Conservation (phyloP, 768 basidiomycete genomes). For the Dentipellis sp. region DNA sequence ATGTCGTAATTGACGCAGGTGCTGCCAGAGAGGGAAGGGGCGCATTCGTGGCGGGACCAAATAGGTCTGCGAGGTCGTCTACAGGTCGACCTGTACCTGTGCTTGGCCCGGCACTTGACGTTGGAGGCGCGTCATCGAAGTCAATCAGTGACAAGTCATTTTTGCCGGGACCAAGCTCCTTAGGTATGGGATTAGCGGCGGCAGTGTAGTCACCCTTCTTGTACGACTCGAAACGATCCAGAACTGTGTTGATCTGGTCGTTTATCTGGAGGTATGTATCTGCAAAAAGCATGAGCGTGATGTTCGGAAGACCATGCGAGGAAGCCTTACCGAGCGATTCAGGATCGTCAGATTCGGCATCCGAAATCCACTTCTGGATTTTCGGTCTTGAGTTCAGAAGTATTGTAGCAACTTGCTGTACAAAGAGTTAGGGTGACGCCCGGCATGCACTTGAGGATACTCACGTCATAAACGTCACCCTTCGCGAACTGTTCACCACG, state of each 20-base stretch:
- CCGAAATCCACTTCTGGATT: conserved; percentile 96
- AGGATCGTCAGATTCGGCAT: conserved; percentile 82
- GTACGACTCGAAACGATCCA: conserved; percentile 87
- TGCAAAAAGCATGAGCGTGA: conserved; percentile 20
- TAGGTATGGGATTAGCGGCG: conserved; percentile 60
- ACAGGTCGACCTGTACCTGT: conserved; percentile 19
- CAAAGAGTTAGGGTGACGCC: conserved; percentile 1
- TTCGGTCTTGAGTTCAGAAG: conserved; percentile 80
- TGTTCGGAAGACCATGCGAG: background rate
- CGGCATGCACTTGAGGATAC: conserved; percentile 15
- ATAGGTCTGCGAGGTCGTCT: conserved; percentile 59
- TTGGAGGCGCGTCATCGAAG: conserved; percentile 47
- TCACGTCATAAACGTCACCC: conserved; percentile 89
- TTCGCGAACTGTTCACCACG: conserved; percentile 72
- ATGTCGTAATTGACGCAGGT: background rate
- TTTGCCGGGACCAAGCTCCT: conserved; percentile 36
- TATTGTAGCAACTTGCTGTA: conserved; percentile 82
- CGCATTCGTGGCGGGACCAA: conserved; percentile 24
- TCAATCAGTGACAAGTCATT: conserved; percentile 58
- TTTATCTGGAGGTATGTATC: conserved; percentile 94
- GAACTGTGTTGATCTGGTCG: conserved; percentile 92
- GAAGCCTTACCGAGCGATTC: conserved; percentile 70
- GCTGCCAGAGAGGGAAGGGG: background rate
- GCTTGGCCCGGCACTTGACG: conserved; percentile 15
- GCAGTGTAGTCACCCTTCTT: conserved; percentile 80